Conservation (phyloP, 305 asterid species). For the Salvia sclarea region DNA sequence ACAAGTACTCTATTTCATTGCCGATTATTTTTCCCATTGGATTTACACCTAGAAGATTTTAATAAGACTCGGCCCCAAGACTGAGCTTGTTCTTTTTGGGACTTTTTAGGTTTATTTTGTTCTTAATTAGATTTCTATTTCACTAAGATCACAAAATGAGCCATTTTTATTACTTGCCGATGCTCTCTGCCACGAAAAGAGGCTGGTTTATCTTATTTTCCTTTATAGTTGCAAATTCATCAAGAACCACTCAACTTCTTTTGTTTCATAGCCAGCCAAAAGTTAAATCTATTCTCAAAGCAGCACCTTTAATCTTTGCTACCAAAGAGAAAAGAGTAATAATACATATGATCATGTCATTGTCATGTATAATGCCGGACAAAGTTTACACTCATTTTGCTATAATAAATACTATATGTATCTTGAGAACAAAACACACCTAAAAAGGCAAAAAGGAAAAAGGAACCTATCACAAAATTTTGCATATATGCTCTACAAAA, state of each 20-base stretch:
- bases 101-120: no score
- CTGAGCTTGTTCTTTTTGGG: no score
- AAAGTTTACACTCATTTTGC: constrained; percentile 36
- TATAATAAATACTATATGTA: background rate
- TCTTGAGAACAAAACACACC: background rate
- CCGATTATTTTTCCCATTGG: no score
- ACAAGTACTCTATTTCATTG: no score
- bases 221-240: background rate
- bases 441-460: background rate
- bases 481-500: constrained; percentile 29
- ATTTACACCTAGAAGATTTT: no score
- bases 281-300: background rate
- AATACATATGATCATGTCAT: background rate
- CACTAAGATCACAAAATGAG: no score
- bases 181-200: no score
- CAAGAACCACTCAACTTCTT: constrained; percentile 2
- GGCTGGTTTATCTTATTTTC: background rate
- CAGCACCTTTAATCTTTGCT: no score
- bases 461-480: constrained; percentile 37
- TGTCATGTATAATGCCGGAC: constrained; percentile 25
- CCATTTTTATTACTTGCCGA: no score
- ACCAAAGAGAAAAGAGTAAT: no score
- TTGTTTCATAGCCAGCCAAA: background rate
- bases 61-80: no score
- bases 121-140: no score